phyloP scores from a whole-genome alignment of 1,284 basidiomycete species.

The Tilletia setariae region DNA sequence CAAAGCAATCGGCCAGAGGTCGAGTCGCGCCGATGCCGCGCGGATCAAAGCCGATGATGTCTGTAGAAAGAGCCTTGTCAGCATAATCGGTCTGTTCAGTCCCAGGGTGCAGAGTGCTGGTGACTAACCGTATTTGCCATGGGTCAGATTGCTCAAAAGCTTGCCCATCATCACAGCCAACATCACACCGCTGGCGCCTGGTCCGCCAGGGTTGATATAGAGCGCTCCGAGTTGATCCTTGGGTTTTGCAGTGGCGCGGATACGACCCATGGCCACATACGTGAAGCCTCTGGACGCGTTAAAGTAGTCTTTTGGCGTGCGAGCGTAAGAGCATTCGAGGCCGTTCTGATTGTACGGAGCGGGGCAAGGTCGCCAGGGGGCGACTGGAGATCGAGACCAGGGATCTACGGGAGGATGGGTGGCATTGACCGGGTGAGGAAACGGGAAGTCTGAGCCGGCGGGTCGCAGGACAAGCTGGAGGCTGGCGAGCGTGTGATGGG shows the following conservation, averaged over 20 bases:
- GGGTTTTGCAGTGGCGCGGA: conserved; percentile 26
- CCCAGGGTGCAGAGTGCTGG: too few relatives aligned
- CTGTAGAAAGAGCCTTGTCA: conserved; percentile 43
- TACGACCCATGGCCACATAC: conserved; percentile 47
- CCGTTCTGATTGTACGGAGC: background rate
- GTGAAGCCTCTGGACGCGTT: conserved; percentile 44
- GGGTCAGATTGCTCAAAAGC: background rate
- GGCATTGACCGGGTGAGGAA: background rate
- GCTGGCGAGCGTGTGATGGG: too few relatives aligned
- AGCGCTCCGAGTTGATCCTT: conserved; percentile 13
- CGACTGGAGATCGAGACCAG: background rate
- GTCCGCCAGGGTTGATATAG: conserved; percentile 17
- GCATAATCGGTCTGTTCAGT: too few relatives aligned
- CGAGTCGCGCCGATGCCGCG: conserved; percentile 57
- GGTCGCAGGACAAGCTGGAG: too few relatives aligned
- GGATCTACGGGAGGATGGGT: background rate
- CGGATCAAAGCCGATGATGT: conserved; percentile 59
- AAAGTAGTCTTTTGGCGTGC: conserved; percentile 54
- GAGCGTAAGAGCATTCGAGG: background rate
- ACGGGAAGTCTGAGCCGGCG: too few relatives aligned
- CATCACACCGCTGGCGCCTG: conserved; percentile 7
- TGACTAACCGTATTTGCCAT: conserved; percentile 1
- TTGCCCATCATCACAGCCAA: background rate
- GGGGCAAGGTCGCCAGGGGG: background rate
- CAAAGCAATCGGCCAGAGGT: conserved; percentile 56